phyloP scores from a whole-genome alignment of 306 rosid species.

The Vigna hirtella region DNA sequence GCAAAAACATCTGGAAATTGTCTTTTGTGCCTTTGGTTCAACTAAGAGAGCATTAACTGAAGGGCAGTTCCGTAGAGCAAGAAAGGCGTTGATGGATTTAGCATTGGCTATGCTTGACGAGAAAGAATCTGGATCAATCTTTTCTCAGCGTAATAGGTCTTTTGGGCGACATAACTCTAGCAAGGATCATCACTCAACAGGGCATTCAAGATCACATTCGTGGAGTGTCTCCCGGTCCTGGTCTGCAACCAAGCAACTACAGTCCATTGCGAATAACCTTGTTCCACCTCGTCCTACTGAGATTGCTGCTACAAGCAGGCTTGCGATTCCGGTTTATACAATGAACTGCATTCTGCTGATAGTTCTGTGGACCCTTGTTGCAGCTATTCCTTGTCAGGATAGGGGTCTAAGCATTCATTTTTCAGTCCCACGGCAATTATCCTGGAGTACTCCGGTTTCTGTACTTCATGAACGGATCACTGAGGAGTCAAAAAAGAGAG shows the following conservation, averaged over 20 bases:
- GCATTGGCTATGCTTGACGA: constrained; percentile 79
- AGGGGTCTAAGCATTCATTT: constrained; percentile 76
- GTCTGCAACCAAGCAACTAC: constrained; percentile 95
- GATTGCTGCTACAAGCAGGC: constrained; percentile 65
- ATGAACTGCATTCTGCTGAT: constrained; percentile 77
- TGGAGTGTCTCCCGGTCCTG: constrained; percentile 93
- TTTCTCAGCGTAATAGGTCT: constrained; percentile 76
- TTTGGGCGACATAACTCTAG: constrained; percentile 72
- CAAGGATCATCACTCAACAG: constrained; percentile 61
- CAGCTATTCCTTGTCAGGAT: constrained; percentile 96
- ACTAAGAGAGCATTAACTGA: constrained; percentile 70
- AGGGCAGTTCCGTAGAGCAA: constrained; percentile 83
- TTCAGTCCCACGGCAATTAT: constrained; percentile 66
- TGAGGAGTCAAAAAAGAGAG: constrained; percentile 86
- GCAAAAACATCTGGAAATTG: constrained; percentile 82
- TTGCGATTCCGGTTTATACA: constrained; percentile 71
- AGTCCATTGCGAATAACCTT: constrained; percentile 78
- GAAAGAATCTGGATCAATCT: constrained; percentile 63
- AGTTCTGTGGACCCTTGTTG: constrained; percentile 82
- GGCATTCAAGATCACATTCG: constrained; percentile 93
- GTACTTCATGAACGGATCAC: constrained; percentile 72
- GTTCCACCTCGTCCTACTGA: constrained; percentile 79
- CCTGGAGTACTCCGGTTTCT: constrained; percentile 69
- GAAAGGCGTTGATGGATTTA: constrained; percentile 81
- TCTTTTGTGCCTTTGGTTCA: constrained; percentile 68